These are phyloP conservation scores for Leccinum sublutescens DNA, from an alignment of 768 basidiomycete species.

Conservation along the genomic window DNA sequence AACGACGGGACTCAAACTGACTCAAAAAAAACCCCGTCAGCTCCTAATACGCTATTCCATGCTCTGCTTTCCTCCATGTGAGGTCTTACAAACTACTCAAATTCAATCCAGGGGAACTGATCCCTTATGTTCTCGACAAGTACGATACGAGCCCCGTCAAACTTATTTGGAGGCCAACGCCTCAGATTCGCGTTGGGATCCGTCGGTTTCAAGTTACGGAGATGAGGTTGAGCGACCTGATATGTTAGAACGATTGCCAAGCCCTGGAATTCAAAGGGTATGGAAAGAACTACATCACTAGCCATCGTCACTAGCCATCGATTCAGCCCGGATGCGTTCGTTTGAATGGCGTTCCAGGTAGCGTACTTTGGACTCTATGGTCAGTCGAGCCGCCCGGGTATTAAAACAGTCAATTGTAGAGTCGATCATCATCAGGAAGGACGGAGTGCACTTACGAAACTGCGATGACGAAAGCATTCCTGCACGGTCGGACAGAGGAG, in stretches of 20 bases:
- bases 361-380: slow-evolving; percentile 93
- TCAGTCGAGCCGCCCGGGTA: slow-evolving; percentile 23
- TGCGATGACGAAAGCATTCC: slow-evolving; percentile 95
- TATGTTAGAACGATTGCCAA: slow-evolving; percentile 97
- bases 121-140: not conserved
- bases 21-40: too few relatives aligned
- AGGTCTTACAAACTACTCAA: too few relatives aligned
- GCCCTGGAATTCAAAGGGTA: slow-evolving; percentile 91
- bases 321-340: slow-evolving; percentile 96
- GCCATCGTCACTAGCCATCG: slow-evolving; percentile 51
- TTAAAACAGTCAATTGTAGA: not conserved
- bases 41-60: too few relatives aligned
- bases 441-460: slow-evolving; percentile 97
- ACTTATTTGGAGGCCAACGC: slow-evolving; percentile 89
- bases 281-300: slow-evolving; percentile 93
- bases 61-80: too few relatives aligned
- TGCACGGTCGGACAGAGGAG: slow-evolving; percentile 92
- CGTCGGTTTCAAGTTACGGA: slow-evolving; percentile 69
- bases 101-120: too few relatives aligned
- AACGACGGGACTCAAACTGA: too few relatives aligned
- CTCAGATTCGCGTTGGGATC: slow-evolving; percentile 81
- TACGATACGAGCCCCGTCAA: slow-evolving; percentile 88
- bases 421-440: slow-evolving; percentile 46
- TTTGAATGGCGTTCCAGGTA: slow-evolving; percentile 98
- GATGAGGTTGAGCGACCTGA: slow-evolving; percentile 89